Conservation (phyloP, 192 early-diverging fungal genomes). For the Coemansia sp. region DNA sequence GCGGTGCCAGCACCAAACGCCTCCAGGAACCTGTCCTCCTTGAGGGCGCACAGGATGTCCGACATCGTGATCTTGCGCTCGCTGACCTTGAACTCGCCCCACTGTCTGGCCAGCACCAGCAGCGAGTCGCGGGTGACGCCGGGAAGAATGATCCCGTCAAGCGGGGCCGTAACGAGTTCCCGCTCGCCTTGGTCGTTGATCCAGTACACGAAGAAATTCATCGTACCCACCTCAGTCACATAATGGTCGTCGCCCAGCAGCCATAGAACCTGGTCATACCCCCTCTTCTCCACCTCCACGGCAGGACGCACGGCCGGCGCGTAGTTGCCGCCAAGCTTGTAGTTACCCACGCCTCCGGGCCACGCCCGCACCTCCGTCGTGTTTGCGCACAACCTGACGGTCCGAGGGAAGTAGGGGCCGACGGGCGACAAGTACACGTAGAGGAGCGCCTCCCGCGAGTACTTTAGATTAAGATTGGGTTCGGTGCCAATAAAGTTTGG, state of each 20-base stretch:
- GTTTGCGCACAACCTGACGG: conserved; percentile 85
- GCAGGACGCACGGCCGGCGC: conserved; percentile 66
- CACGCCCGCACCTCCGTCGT: conserved; percentile 86
- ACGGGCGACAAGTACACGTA: conserved; percentile 93
- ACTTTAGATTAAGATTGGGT: conserved; percentile 75
- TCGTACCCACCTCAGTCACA: conserved; percentile 96
- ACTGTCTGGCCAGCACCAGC: conserved; percentile 71
- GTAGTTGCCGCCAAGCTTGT: conserved; percentile 83
- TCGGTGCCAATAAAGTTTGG: conserved; percentile 97
- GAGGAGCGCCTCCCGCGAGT: conserved; percentile 76
- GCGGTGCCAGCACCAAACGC: conserved; percentile 99
- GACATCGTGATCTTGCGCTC: conserved; percentile 86
- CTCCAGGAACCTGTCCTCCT: conserved; percentile 80
- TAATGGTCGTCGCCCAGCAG: conserved; percentile 85
- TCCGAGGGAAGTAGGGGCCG: conserved; percentile 92
- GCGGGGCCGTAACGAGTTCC: conserved; percentile 88
- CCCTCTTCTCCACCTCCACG: conserved; percentile 79
- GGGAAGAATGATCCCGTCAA: conserved; percentile 95
- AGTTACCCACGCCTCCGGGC: conserved; percentile 94
- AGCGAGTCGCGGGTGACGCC: conserved; percentile 97
- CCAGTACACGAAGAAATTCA: conserved; percentile 95
- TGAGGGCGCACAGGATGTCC: conserved; percentile 71
- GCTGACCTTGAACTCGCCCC: conserved; percentile 89
- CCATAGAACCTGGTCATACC: conserved; percentile 96
- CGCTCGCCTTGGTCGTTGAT: conserved; percentile 76